These are phyloP conservation scores for Alternaria sp. DNA, from an alignment of 2,329 filamentous ascomycete species.

Conservation along the genomic window DNA sequence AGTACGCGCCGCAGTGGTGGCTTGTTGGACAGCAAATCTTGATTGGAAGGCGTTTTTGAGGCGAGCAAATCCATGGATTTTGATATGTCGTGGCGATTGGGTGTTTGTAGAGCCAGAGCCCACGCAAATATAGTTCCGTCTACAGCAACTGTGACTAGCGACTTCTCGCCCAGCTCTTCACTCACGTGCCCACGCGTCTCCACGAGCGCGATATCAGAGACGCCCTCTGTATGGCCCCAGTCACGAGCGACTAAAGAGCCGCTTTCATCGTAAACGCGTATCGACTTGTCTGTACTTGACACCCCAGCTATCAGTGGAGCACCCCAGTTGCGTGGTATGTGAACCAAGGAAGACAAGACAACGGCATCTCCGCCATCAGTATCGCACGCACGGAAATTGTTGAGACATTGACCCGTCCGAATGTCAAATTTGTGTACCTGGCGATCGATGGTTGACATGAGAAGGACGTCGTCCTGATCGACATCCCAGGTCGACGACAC, in stretches of 20 bases:
- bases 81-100: slow-evolving; percentile 44
- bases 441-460: slow-evolving; percentile 70
- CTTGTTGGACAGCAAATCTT: slow-evolving; percentile 55
- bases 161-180: slow-evolving; percentile 59
- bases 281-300: slow-evolving; percentile 94
- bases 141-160: slow-evolving; percentile 59
- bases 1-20: slow-evolving; percentile 85
- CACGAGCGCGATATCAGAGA: slow-evolving; percentile 79
- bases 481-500: slow-evolving; percentile 79
- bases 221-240: slow-evolving; percentile 94
- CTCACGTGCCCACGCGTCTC: slow-evolving; percentile 53
- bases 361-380: slow-evolving; percentile 81
- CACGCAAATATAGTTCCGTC: slow-evolving; percentile 63
- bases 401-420: slow-evolving; percentile 71
- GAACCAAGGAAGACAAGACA: slow-evolving; percentile 78
- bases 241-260: slow-evolving; percentile 84
- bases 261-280: slow-evolving; percentile 85
- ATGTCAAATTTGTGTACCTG: slow-evolving; percentile 68
- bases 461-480: slow-evolving; percentile 64
- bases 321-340: slow-evolving; percentile 64
- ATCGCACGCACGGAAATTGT: slow-evolving; percentile 84
- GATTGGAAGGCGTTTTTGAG: slow-evolving; percentile 43
- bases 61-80: slow-evolving; percentile 51
- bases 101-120: slow-evolving; percentile 46
- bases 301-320: slow-evolving; percentile 80